A percentile compares a stretch with the other conserved stretches of the same genome.
These are phyloP conservation scores for Nannochloropsis gaditana DNA, from an alignment of 108 stramenopile species.

Conservation along the genomic window DNA sequence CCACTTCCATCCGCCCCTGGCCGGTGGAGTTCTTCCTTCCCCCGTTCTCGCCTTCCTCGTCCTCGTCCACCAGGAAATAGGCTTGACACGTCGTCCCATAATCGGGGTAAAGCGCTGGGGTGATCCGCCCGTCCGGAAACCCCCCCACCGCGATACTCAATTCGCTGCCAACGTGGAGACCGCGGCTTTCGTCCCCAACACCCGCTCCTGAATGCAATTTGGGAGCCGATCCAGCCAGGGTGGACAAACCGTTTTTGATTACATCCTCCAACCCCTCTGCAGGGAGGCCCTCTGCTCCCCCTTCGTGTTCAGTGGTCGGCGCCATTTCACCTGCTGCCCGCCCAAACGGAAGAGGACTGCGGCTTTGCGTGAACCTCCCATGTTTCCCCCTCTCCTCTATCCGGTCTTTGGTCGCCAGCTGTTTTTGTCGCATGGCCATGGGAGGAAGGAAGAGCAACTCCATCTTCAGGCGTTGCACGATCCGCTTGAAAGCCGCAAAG, in stretches of 20 bases:
- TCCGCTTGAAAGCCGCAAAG: neutral
- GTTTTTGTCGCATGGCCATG: neutral
- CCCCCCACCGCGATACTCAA: neutral
- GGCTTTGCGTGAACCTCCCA: neutral
- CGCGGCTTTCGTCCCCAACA: neutral
- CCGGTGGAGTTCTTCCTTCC: neutral
- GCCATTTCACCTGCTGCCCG: neutral
- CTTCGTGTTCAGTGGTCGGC: neutral
- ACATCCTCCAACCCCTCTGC: neutral
- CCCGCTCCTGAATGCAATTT: neutral
- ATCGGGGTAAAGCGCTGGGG: neutral
- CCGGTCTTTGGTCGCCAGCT: neutral
- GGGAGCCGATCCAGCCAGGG: neutral
- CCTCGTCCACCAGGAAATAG: neutral
- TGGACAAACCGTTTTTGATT: neutral
- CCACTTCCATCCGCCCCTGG: neutral
- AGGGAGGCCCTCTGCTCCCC: neutral
- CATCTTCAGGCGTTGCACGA: constrained; percentile 13
- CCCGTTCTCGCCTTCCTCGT: neutral
- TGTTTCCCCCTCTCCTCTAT: neutral
- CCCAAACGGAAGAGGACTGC: neutral
- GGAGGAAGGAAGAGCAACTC: neutral
- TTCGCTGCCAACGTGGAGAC: no score
- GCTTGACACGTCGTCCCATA: neutral
- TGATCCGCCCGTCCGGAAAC: neutral